Percentiles rank a stretch among this genome's conserved stretches.
Conservation (phyloP, 352 stramenopile genomes). For the Halophytophthora batemanensis region DNA sequence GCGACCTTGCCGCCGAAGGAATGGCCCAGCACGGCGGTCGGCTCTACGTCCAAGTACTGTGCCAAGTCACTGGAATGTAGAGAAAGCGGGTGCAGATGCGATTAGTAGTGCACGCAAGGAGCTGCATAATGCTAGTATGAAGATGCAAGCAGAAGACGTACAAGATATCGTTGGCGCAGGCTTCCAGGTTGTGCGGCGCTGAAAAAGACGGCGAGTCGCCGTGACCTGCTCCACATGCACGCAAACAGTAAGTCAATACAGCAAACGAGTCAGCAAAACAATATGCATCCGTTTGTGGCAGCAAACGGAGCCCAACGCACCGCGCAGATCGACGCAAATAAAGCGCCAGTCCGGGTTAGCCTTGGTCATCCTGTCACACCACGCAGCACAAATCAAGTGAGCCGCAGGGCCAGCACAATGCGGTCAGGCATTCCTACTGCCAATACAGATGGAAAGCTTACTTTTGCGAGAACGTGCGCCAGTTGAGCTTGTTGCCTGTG, state of each 20-base stretch:
- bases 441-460: conserved; percentile 12
- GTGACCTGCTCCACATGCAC: conserved; percentile 35
- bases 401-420: background rate
- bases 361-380: conserved; percentile 41
- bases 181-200: conserved; percentile 55
- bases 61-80: conserved; percentile 39
- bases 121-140: background rate
- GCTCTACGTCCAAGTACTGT: conserved; percentile 46
- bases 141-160: conserved; percentile 18
- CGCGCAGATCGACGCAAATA: conserved; percentile 62
- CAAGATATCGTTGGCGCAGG: conserved; percentile 70
- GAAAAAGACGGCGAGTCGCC: conserved; percentile 71
- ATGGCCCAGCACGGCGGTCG: conserved; percentile 64
- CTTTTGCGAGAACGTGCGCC: conserved; percentile 78
- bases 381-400: background rate
- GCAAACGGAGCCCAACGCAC: conserved; percentile 20
- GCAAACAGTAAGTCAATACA: background rate
- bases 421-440: background rate
- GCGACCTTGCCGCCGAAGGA: conserved; percentile 83
- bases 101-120: background rate
- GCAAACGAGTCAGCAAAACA: background rate
- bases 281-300: background rate
- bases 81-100: background rate
- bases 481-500: conserved; percentile 82
- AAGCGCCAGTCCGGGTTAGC: conserved; percentile 68